Evolutionary conservation across 345 rosid species (phyloP).

Genomic region (Eucalyptus pauciflora): DNA sequence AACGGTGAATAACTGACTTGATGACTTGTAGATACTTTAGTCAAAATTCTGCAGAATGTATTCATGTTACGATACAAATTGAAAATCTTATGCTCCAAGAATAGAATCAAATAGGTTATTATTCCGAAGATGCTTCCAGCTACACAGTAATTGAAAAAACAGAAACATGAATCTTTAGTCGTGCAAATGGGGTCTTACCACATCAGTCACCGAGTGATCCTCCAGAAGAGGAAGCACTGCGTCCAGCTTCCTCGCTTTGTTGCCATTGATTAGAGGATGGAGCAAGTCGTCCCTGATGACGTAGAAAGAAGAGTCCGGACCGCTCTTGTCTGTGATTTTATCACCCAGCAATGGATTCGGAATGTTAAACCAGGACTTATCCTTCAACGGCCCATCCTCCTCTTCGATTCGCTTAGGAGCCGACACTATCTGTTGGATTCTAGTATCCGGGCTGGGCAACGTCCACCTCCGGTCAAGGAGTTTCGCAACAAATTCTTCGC

Average conservation of each 20-base stretch:
- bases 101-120: neutral
- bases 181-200: constrained; percentile 38
- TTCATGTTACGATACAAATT: neutral
- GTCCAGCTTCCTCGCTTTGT: constrained; percentile 88
- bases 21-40: neutral
- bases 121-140: neutral
- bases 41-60: neutral
- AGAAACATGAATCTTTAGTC: neutral
- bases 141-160: neutral
- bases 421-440: constrained; percentile 39
- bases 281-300: constrained; percentile 80
- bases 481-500: constrained; percentile 19
- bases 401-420: constrained; percentile 9
- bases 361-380: constrained; percentile 20
- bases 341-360: constrained; percentile 30
- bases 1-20: neutral
- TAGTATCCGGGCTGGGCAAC: constrained; percentile 42
- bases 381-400: constrained; percentile 2
- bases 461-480: constrained; percentile 71
- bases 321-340: neutral
- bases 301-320: constrained; percentile 38
- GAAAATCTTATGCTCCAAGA: neutral
- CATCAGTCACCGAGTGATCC: constrained; percentile 57
- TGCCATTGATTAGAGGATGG: constrained; percentile 86
- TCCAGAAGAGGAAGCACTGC: constrained; percentile 59